Conservation (phyloP, 805 yeast species). For the Torulaspora gathmanii region DNA sequence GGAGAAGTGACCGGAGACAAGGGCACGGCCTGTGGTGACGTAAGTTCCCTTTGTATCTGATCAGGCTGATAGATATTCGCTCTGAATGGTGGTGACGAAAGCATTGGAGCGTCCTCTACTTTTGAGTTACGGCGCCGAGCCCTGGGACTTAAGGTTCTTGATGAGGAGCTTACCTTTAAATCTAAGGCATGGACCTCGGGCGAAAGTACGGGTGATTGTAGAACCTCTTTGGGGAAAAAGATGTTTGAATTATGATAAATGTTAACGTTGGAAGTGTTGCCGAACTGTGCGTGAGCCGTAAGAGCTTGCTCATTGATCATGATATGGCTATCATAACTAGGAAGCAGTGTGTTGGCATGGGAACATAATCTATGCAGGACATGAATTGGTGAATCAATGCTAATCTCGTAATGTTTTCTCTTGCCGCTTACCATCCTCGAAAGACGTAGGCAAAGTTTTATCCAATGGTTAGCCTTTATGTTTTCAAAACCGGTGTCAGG, state of each 20-base stretch:
- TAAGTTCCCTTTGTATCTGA: constrained; percentile 41
- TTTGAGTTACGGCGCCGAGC: constrained; percentile 12
- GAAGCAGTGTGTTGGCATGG: constrained; percentile 72
- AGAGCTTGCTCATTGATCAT: constrained; percentile 12
- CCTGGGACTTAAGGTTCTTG: constrained; percentile 15
- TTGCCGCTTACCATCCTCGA: constrained; percentile 63
- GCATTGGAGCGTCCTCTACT: constrained; percentile 14
- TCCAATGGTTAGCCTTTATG: constrained; percentile 93
- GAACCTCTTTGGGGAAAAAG: constrained; percentile 39
- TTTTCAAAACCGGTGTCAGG: constrained; percentile 80
- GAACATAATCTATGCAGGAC: constrained; percentile 71
- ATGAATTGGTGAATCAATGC: constrained; percentile 92
- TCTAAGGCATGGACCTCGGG: constrained; percentile 52
- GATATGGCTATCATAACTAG: constrained; percentile 52
- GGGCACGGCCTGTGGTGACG: constrained; percentile 65
- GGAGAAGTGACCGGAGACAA: constrained; percentile 46
- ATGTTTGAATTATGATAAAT: constrained; percentile 37
- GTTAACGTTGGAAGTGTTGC: constrained; percentile 17
- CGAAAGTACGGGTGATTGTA: constrained; percentile 47
- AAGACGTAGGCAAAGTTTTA: constrained; percentile 78
- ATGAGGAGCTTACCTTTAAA: constrained; percentile 15
- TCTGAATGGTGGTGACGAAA: constrained; percentile 34
- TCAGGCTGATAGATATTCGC: constrained; percentile 56
- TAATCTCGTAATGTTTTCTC: constrained; percentile 87
- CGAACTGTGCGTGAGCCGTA: constrained; percentile 16